These are phyloP conservation scores for Heritiera fomes DNA, from an alignment of 345 rosid genomes.

Conservation along the genomic window DNA sequence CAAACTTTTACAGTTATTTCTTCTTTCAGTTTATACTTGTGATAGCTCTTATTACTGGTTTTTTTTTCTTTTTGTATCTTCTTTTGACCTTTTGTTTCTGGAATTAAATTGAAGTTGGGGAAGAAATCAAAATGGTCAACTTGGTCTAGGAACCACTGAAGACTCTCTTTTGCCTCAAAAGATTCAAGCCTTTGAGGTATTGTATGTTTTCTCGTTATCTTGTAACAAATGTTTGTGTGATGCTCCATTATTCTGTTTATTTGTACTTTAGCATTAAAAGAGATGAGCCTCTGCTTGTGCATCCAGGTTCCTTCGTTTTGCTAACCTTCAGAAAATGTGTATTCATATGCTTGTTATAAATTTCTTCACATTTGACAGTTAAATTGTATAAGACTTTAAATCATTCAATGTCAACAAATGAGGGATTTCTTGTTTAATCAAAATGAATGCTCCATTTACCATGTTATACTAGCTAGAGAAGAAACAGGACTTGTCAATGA, in stretches of 20 bases:
- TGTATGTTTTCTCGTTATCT: not conserved
- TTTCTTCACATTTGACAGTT: not conserved
- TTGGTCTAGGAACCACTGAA: conserved; percentile 86
- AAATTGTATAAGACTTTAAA: not conserved
- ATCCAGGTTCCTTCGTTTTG: not conserved
- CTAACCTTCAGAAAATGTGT: not conserved
- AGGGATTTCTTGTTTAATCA: not conserved
- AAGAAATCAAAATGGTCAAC: conserved; percentile 98
- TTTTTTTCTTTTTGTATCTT: not conserved
- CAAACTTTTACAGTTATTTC: not conserved
- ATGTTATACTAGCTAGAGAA: not conserved
- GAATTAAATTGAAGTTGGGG: conserved; percentile 77
- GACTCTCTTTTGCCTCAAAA: conserved; percentile 90
- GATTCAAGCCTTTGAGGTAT: conserved; percentile 88
- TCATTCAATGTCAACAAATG: not conserved
- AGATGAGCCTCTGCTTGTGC: not conserved
- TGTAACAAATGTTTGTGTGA: not conserved
- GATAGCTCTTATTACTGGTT: not conserved
- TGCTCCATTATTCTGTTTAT: conserved; percentile 7
- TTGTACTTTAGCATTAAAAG: not conserved
- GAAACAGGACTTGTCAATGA: not conserved
- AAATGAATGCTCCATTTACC: not conserved
- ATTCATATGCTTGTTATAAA: not conserved
- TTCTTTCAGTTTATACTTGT: not conserved
- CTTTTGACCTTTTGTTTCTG: not conserved